phyloP scores from a whole-genome alignment of 148 eudicot species.

The Oxyria digyna region DNA sequence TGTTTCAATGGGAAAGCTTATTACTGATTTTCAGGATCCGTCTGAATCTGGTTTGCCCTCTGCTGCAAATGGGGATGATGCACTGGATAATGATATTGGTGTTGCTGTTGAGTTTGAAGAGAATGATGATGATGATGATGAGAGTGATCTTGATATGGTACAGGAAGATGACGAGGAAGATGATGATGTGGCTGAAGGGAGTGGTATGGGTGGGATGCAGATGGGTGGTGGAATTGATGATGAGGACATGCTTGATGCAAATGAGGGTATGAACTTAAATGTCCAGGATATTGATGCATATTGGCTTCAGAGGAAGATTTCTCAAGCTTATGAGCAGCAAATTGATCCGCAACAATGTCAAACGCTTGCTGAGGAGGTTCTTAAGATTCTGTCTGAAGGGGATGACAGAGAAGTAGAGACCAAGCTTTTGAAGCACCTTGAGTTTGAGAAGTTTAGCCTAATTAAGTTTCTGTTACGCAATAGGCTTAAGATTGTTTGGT shows the following conservation, averaged over 20 bases:
- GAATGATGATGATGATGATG: slow-evolving; percentile 65
- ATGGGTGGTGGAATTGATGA: slow-evolving; percentile 76
- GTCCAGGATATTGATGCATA: slow-evolving; percentile 75
- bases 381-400: slow-evolving; percentile 55
- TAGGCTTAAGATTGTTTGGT: slow-evolving; percentile 55
- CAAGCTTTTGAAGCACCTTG: slow-evolving; percentile 49
- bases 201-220: slow-evolving; percentile 49
- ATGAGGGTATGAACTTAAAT: slow-evolving; percentile 57
- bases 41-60: slow-evolving; percentile 25
- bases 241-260: slow-evolving; percentile 45
- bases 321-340: slow-evolving; percentile 56
- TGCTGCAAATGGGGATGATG: slow-evolving; percentile 37
- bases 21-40: slow-evolving; percentile 55
- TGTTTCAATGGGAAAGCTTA: slow-evolving; percentile 41
- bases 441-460: slow-evolving; percentile 49
- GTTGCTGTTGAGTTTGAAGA: slow-evolving; percentile 85
- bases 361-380: slow-evolving; percentile 62
- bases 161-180: slow-evolving; percentile 59
- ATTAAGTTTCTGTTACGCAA: slow-evolving; percentile 52
- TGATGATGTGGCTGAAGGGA: slow-evolving; percentile 37
- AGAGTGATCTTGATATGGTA: slow-evolving; percentile 50
- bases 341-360: slow-evolving; percentile 67
- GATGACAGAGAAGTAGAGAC: slow-evolving; percentile 55
- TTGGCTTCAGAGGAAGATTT: slow-evolving; percentile 74
- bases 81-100: slow-evolving; percentile 58